Percentiles rank a stretch among this genome's conserved stretches.
Evolutionary conservation across 495 filamentous ascomycete species (phyloP).

Genomic region (Sordaria brevicollis): DNA sequence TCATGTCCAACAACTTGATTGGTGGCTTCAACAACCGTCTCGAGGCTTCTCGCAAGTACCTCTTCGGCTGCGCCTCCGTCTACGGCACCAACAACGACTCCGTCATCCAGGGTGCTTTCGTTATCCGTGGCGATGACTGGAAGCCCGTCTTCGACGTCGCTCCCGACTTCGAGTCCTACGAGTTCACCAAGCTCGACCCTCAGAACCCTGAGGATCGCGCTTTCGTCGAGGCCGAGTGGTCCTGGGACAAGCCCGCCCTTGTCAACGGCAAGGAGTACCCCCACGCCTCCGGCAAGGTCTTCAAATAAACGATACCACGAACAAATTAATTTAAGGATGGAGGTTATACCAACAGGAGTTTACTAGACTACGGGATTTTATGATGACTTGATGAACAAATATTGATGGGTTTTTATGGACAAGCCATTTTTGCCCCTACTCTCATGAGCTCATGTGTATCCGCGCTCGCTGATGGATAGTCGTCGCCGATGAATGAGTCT

Average conservation of each 20-base stretch:
- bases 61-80: conserved; percentile 88
- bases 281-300: conserved; percentile 78
- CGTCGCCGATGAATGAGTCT: conserved; percentile 15
- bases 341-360: conserved; percentile 7
- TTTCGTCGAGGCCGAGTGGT: conserved; percentile 80
- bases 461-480: conserved; percentile 6
- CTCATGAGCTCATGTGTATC: conserved; percentile 17
- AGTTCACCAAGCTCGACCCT: conserved; percentile 90
- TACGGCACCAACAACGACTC: conserved; percentile 82
- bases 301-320: conserved; percentile 63
- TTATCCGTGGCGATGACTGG: conserved; percentile 85
- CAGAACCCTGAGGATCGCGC: conserved; percentile 70
- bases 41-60: conserved; percentile 95
- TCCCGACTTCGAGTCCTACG: conserved; percentile 94
- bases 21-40: conserved; percentile 96
- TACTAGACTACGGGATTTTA: conserved; percentile 19
- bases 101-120: conserved; percentile 80
- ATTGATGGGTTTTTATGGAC: conserved; percentile 14
- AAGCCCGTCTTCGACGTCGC: conserved; percentile 87
- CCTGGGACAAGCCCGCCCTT: conserved; percentile 66
- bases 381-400: conserved; percentile 25
- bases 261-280: conserved; percentile 71
- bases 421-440: conserved; percentile 11
- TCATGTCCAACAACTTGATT: conserved; percentile 98
- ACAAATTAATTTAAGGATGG: conserved; percentile 6